Evolutionary conservation across 352 stramenopile species (phyloP), one percentile per base, ranked within the genome.

Genomic region (Phytophthora melonis): DNA sequence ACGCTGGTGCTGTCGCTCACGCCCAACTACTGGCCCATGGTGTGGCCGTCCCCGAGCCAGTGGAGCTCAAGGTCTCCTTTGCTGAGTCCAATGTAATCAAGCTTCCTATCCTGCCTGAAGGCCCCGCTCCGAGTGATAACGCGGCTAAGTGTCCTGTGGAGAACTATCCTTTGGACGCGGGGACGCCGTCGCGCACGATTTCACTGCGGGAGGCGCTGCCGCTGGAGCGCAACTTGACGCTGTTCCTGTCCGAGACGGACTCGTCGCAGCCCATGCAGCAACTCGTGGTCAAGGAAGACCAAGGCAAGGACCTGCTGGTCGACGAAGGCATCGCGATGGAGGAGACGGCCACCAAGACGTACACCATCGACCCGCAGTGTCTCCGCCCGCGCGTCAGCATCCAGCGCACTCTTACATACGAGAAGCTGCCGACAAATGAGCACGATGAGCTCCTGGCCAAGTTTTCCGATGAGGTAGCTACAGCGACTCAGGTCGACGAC

Each of bases 1-100:
- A 62, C 50, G n/a, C 56, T 88, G 30, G 34, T 82, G 58, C 53
- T 88, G 9, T 73, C 77, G 2, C 54, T 88, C 39, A 85, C 79
- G 18, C 69, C 81, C 19, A 79, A 80, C 60, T 88, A 88, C 72
- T 88, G 81, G 79, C 81, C 81, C 19, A 81, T 88, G 65, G 54
- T 86, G 3, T 86, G 81, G 81, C 79, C 81, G 5, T 88, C 16
- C 81, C 79, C 10, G 74, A 83, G 60, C 81, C 76, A 43, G 78
- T 63, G 2, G 50, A 72, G 14, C 67, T 88, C n/a, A 70, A 63
- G 4, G 59, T 86, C 2, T 70, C 66, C 6, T 85, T 86, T 36
- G 27, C 27, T 1, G 45, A 77, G 11, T 11, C 30, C 5, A 88
- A 86, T 62, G n/a, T 66, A 9, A 30, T 88, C 11, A 76, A 75